Evolutionary conservation across 495 filamentous ascomycete genomes (phyloP).

Genomic region (Trichoderma asperelloides): DNA sequence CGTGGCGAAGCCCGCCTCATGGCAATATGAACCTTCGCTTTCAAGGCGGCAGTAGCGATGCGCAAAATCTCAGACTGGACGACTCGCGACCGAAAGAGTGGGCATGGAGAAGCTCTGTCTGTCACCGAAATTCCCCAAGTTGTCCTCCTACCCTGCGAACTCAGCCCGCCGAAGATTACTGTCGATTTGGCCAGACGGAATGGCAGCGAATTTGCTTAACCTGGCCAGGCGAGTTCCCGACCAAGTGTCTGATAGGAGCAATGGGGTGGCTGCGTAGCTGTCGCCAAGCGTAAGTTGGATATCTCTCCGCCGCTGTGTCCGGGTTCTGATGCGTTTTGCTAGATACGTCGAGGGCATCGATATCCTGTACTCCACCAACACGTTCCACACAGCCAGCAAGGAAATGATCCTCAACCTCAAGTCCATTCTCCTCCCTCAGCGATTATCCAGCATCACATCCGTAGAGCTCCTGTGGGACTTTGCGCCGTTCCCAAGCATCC

Average conservation of each 20-base stretch:
- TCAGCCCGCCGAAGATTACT: neutral
- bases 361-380: constrained; percentile 18
- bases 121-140: constrained; percentile 10
- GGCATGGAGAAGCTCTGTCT: constrained; percentile 19
- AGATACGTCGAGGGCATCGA: constrained; percentile 17
- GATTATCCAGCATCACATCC: constrained; percentile 10
- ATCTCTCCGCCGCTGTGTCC: neutral
- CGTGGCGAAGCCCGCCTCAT: neutral
- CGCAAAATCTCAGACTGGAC: constrained; percentile 4
- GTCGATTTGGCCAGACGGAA: neutral
- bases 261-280: constrained; percentile 18
- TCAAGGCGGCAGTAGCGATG: neutral
- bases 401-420: constrained; percentile 10
- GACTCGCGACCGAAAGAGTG: constrained; percentile 10
- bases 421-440: constrained; percentile 7
- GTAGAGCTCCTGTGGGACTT: constrained; percentile 14
- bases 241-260: constrained; percentile 16
- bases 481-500: neutral
- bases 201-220: constrained; percentile 4
- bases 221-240: constrained; percentile 13
- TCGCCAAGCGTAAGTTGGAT: constrained; percentile 14
- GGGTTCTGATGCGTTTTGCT: neutral
- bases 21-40: neutral
- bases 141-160: neutral
- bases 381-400: constrained; percentile 14